Conservation (phyloP, 306 rosid species). For the Acacia melanoxylon region DNA sequence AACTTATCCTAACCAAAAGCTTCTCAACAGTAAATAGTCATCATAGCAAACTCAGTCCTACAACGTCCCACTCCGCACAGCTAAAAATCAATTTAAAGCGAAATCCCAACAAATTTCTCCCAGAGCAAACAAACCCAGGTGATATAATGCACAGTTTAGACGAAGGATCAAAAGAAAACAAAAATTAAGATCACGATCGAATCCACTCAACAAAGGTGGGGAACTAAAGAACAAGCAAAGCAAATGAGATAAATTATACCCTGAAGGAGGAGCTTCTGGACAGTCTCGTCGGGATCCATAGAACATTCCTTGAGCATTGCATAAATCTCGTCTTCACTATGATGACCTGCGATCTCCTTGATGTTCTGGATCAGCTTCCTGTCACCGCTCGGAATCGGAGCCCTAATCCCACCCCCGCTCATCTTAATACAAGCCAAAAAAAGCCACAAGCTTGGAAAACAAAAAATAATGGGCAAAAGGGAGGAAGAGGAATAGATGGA, state of each 20-base stretch:
- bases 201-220: constrained; percentile 1
- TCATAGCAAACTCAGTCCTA: constrained; percentile 42
- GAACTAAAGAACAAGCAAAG: background rate
- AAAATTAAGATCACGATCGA: constrained; percentile 38
- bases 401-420: constrained; percentile 82
- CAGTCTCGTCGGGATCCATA: constrained; percentile 98
- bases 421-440: constrained; percentile 50
- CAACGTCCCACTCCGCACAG: constrained; percentile 32
- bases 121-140: constrained; percentile 36
- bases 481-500: constrained; percentile 15
- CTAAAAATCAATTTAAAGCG: constrained; percentile 34
- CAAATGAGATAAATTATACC: constrained; percentile 44
- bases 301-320: constrained; percentile 95
- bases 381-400: constrained; percentile 73
- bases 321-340: constrained; percentile 84
- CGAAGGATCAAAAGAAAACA: constrained; percentile 49
- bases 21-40: constrained; percentile 46
- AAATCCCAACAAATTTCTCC: constrained; percentile 4
- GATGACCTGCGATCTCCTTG: constrained; percentile 83
- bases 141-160: constrained; percentile 28
- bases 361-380: constrained; percentile 79
- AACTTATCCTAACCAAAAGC: constrained; percentile 37
- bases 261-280: constrained; percentile 89
- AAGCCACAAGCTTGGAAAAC: constrained; percentile 30
- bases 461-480: constrained; percentile 23